Evolutionary conservation across 2,329 filamentous ascomycete genomes (phyloP).

Genomic region (Fusarium stilboides): DNA sequence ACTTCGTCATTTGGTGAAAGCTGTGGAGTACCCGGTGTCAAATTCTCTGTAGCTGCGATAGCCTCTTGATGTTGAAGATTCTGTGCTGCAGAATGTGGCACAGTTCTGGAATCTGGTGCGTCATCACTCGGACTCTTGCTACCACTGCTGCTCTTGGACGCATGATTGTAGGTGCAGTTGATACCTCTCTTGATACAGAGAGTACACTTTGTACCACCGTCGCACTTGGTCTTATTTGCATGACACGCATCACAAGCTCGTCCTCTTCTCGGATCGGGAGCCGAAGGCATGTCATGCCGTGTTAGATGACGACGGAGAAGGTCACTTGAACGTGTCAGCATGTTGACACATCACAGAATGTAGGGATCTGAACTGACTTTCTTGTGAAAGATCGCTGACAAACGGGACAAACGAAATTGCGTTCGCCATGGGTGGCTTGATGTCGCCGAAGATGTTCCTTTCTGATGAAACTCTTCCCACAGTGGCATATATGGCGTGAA

Average conservation of each 20-base stretch:
- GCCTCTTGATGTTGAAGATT: slow-evolving; percentile 4
- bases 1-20: slow-evolving; percentile 21
- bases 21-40: slow-evolving; percentile 13
- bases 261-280: slow-evolving; percentile 54
- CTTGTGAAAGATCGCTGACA: slow-evolving; percentile 58
- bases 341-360: not conserved
- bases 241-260: slow-evolving; percentile 62
- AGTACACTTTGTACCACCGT: slow-evolving; percentile 58
- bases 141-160: slow-evolving; percentile 19
- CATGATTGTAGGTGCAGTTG: slow-evolving; percentile 56
- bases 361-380: slow-evolving; percentile 51
- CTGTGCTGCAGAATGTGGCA: not conserved
- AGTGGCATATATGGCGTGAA: slow-evolving; percentile 56
- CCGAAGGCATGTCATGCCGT: slow-evolving; percentile 53
- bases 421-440: slow-evolving; percentile 57
- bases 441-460: slow-evolving; percentile 60
- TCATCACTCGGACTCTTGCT: slow-evolving; percentile 24
- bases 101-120: slow-evolving; percentile 3
- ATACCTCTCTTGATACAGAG: slow-evolving; percentile 59
- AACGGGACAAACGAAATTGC: slow-evolving; percentile 55
- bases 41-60: not conserved
- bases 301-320: slow-evolving; percentile 57
- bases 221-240: slow-evolving; percentile 62
- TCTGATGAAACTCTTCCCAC: slow-evolving; percentile 58
- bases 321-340: slow-evolving; percentile 49